Evolutionary conservation across 2,329 filamentous ascomycete genomes (phyloP), one percentile per base, ranked within the genome.

Genomic region (Tolypocladium album): DNA sequence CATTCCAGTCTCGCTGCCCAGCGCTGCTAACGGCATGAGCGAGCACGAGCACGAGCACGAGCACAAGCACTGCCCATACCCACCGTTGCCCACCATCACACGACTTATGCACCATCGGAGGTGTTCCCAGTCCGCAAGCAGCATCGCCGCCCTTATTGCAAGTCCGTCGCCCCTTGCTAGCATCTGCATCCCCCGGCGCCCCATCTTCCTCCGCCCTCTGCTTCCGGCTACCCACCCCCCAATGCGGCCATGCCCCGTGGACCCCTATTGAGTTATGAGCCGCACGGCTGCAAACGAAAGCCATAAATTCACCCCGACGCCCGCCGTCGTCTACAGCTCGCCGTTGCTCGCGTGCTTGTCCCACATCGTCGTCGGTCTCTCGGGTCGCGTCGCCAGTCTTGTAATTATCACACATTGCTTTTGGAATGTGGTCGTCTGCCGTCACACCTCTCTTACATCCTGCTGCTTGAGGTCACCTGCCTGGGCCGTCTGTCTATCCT

Each of bases 261-360:
- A 52, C 47, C 47, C 47, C 47, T 52, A 50, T 36, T 4, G 34
- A 4, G 9, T 15, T 17, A 50, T 24, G 47, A 53, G 53, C 20
- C 39, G 31, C 36, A n/a, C 50, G 36, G 50, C 47, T 34, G 39
- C 50, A 42, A 58, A 55, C 36, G 47, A 58, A 61, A 61, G 58
- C 27, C 55, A 58, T 56, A 58, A 61, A 58, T 47, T 56, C 57
- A 56, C 53, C 27, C 50, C 52, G n/a, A 36, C 20, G 38, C 52
- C 58, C 58, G 24, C 52, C 27, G n/a, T 22, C 39, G 9, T 7
- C 11, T 15, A 11, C 15, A 13, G 15, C 38, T 8, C 15, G 11
- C 43, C 6, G 1, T 5, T 27, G 24, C 17, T 24, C 27, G 31
- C 8, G 27, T n/a, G 47, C 24, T 24, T 34, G 27, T 52, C 47